Evolutionary conservation across 176 grass and related monocot species (phyloP).

Genomic region (Oryza officinalis): DNA sequence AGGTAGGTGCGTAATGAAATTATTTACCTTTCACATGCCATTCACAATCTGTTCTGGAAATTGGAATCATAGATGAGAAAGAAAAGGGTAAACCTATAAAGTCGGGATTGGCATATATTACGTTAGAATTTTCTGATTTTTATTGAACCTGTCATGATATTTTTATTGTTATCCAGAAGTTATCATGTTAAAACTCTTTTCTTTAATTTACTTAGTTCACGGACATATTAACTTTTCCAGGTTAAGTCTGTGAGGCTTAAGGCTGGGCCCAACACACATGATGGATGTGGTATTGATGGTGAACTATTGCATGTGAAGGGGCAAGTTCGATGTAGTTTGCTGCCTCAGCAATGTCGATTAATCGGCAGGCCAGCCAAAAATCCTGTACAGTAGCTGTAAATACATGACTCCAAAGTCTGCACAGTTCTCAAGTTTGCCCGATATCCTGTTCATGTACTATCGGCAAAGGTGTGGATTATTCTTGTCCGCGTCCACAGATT

Average conservation of each 20-base stretch:
- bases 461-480: constrained; percentile 32
- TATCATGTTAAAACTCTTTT: background rate
- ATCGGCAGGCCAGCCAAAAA: constrained; percentile 69
- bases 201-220: constrained; percentile 1
- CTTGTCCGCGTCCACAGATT: constrained; percentile 30
- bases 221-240: constrained; percentile 53
- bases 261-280: constrained; percentile 68
- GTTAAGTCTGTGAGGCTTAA: constrained; percentile 89
- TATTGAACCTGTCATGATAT: background rate
- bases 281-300: constrained; percentile 94
- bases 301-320: constrained; percentile 81
- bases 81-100: background rate
- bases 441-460: constrained; percentile 31
- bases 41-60: background rate
- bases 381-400: constrained; percentile 63
- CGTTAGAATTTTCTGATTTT: constrained; percentile 18
- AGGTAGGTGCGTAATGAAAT: background rate
- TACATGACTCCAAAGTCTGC: constrained; percentile 29
- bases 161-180: background rate
- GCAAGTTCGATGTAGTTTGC: constrained; percentile 80
- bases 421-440: constrained; percentile 5
- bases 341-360: constrained; percentile 87
- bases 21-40: background rate
- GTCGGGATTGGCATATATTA: background rate
- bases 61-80: background rate